Base-by-base conservation (phyloP, 73 alveolate species). In the Effrenium voratum region DNA sequence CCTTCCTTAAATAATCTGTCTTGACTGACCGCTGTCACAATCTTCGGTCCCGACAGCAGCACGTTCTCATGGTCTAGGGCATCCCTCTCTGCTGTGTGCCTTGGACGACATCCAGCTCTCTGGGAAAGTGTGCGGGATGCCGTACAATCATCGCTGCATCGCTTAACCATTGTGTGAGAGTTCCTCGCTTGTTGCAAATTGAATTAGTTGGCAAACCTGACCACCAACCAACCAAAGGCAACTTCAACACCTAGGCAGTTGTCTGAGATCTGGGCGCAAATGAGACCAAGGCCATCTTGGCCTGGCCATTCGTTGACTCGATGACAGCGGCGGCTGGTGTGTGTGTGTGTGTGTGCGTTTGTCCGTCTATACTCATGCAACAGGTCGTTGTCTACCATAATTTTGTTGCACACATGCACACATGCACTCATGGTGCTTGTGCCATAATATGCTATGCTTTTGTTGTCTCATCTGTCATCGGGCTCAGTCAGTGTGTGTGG, bases 21-120 rank as follows among this genome's bases (percentile, higher is more conserved):
- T 13, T 52, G 10, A 52, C 66, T 52, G 66, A 28, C 68, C 32
- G 15, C 32, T 30, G 34, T 13, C 32, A 34, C 34, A 13, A 34
- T 70, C 49, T 28, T 10, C 82, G 82, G 40, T 28, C 16, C 68
- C 55, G 46, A 38, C 97, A 90, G 57, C 75, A 90, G 75, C 83
- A 90, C 97, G 8, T 68, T 76, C 12, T 90, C 97, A 36, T 90
- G 97, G 87, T 90, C 87, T n/a, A 90, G 36, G 41, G 97, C 97
- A 16, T 90, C 97, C 66, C 68, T 66, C 40, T 66, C 87, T 13
- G 97, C 40, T 1, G 87, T 66, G 97, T 90, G 97, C 68, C 97
- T 90, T 10, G 44, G 50, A 24, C 38, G n/a, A 34, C 34, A 46
- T 55, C 30, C 30, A 10, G 68, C 10, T 55, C 30, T 22, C 22